These are phyloP conservation scores for Mortierella sp. DNA, from an alignment of 371 early-diverging fungal genomes.

Conservation along the genomic window DNA sequence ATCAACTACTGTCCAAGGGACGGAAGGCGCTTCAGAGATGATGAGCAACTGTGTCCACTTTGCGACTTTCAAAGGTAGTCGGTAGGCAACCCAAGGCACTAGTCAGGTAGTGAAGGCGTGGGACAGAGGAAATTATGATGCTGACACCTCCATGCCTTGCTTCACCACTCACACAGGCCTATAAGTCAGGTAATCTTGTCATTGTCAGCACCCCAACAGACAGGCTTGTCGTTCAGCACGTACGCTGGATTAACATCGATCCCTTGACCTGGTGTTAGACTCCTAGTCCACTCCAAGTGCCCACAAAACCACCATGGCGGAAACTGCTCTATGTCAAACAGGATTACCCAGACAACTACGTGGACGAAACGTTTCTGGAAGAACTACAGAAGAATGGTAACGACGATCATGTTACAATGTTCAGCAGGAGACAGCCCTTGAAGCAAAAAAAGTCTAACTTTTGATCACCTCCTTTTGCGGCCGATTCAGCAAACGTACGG, in stretches of 20 bases:
- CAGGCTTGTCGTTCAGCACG: not conserved
- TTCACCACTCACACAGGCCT: not conserved
- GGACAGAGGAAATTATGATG: too few relatives aligned
- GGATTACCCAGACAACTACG: constrained; percentile 93
- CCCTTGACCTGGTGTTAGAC: constrained; percentile 7
- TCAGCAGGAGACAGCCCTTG: too few relatives aligned
- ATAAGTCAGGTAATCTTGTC: constrained; percentile 5
- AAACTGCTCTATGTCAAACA: constrained; percentile 91
- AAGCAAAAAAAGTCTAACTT: too few relatives aligned
- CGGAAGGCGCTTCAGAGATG: constrained; percentile 44
- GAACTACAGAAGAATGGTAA: constrained; percentile 90
- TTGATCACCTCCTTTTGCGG: too few relatives aligned
- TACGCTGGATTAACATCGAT: not conserved
- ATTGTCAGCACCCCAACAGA: not conserved
- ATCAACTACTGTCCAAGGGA: constrained; percentile 54
- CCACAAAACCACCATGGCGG: constrained; percentile 73
- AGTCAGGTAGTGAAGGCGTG: too few relatives aligned
- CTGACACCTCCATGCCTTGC: not conserved
- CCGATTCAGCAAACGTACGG: constrained; percentile 68
- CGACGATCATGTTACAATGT: not conserved
- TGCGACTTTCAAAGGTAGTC: constrained; percentile 51
- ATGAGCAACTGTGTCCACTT: constrained; percentile 45
- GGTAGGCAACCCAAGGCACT: not conserved
- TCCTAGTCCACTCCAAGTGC: constrained; percentile 16
- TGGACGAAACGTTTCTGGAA: constrained; percentile 87